phyloP scores from a whole-genome alignment of 495 filamentous ascomycete species.

The Hypoxylon lienhwacheense region DNA sequence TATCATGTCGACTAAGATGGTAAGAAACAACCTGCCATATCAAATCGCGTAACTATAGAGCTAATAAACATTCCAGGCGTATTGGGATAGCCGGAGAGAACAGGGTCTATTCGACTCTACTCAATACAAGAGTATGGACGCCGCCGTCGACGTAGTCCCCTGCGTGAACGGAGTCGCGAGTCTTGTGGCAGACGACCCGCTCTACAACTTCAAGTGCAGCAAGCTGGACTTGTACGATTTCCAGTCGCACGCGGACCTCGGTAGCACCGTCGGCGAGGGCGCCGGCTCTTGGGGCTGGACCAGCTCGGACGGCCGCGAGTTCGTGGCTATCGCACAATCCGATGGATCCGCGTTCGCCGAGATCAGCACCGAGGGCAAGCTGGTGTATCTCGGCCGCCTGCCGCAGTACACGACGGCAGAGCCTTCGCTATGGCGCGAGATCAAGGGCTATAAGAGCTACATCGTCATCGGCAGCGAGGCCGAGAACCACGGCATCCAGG shows the following conservation, averaged over 20 bases:
- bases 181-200: constrained; percentile 46
- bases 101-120: constrained; percentile 44
- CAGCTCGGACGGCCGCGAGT: constrained; percentile 57
- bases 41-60: neutral
- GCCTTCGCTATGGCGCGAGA: constrained; percentile 51
- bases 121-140: constrained; percentile 41
- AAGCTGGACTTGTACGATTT: constrained; percentile 61
- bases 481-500: constrained; percentile 51
- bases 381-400: constrained; percentile 59
- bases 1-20: constrained; percentile 51
- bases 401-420: constrained; percentile 48
- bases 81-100: constrained; percentile 41
- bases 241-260: constrained; percentile 52
- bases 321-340: constrained; percentile 58
- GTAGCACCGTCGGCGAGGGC: constrained; percentile 46
- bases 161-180: constrained; percentile 53
- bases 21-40: constrained; percentile 7
- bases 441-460: constrained; percentile 45
- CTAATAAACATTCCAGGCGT: constrained; percentile 28
- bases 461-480: constrained; percentile 57
- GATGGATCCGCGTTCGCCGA: constrained; percentile 62
- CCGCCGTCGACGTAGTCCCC: constrained; percentile 30
- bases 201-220: constrained; percentile 55
- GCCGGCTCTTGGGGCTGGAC: constrained; percentile 60
- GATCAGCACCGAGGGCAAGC: constrained; percentile 51